Evolutionary conservation across 192 early-diverging fungal genomes (phyloP).

Genomic region (Gonapodya sp.): DNA sequence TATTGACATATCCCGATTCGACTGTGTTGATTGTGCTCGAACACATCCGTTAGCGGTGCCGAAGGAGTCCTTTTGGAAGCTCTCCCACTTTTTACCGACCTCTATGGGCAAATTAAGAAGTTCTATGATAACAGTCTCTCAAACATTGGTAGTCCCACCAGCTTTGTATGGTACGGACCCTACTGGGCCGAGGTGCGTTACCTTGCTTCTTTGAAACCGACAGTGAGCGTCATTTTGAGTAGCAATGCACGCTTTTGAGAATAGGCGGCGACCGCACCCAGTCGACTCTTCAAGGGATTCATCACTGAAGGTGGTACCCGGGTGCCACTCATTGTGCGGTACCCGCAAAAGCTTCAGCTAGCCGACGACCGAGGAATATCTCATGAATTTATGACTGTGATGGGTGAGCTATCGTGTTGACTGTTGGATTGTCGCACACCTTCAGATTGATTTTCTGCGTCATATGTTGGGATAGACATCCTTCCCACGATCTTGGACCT

Average conservation of each 20-base stretch:
- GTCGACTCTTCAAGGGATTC: not conserved
- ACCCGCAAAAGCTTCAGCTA: not conserved
- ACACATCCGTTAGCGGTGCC: not conserved
- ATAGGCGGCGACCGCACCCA: not conserved
- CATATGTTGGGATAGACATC: too few species aligned
- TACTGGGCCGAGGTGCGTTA: not conserved
- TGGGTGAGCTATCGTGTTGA: not conserved
- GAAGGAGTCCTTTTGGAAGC: conserved; percentile 2
- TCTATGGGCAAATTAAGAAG: not conserved
- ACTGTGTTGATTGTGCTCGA: not conserved
- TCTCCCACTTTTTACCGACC: not conserved
- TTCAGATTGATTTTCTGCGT: not conserved
- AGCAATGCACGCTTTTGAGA: too few species aligned
- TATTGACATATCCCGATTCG: too few species aligned
- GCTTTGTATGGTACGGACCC: not conserved
- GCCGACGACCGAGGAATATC: not conserved
- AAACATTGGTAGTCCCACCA: not conserved
- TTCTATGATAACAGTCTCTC: not conserved
- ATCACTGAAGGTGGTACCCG: not conserved
- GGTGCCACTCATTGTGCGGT: not conserved
- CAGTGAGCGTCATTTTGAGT: too few species aligned
- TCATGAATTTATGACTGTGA: conserved; percentile 5
- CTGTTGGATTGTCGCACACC: not conserved
- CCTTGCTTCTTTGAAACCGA: not conserved
- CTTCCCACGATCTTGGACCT: conserved; percentile 8